A percentile compares a stretch with the other conserved stretches of the same genome.
Conservation (phyloP, 176 grass and related monocot genomes). For the Echinochloa phyllopogon region DNA sequence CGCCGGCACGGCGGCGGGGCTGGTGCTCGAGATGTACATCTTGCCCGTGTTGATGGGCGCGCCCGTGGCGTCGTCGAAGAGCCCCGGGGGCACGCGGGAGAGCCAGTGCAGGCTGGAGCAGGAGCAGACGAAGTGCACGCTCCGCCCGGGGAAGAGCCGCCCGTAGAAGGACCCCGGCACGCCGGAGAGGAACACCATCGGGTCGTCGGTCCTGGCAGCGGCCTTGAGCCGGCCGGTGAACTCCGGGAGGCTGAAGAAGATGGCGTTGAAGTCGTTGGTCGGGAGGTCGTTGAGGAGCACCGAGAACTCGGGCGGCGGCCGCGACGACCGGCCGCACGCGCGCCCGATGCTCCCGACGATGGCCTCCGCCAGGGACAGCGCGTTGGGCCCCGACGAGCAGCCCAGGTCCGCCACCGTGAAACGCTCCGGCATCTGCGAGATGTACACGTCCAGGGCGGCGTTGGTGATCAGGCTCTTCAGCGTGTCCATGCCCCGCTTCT, state of each 20-base stretch:
- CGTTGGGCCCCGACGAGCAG: conserved; percentile 91
- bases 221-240: conserved; percentile 65
- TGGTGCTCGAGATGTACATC: conserved; percentile 82
- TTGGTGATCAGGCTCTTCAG: conserved; percentile 75
- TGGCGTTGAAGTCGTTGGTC: conserved; percentile 94
- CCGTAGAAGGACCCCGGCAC: conserved; percentile 92
- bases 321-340: conserved; percentile 51
- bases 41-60: conserved; percentile 77
- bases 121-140: conserved; percentile 89
- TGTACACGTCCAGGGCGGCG: conserved; percentile 64
- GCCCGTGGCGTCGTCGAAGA: not conserved
- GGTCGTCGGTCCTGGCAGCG: conserved; percentile 53
- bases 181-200: conserved; percentile 80
- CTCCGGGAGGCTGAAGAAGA: conserved; percentile 78
- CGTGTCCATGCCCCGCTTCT: conserved; percentile 80
- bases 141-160: conserved; percentile 68
- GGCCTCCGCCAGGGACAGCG: conserved; percentile 71
- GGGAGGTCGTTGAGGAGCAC: conserved; percentile 98
- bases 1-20: conserved; percentile 52
- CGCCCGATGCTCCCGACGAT: conserved; percentile 67
- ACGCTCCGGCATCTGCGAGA: conserved; percentile 65
- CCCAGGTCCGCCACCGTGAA: conserved; percentile 91
- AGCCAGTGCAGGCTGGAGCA: conserved; percentile 97
- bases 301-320: conserved; percentile 76
- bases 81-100: conserved; percentile 57